A percentile compares a stretch with the other conserved stretches of the same genome.
phyloP scores from a whole-genome alignment of 129 eudicot species.

The Deinandra increscens region DNA sequence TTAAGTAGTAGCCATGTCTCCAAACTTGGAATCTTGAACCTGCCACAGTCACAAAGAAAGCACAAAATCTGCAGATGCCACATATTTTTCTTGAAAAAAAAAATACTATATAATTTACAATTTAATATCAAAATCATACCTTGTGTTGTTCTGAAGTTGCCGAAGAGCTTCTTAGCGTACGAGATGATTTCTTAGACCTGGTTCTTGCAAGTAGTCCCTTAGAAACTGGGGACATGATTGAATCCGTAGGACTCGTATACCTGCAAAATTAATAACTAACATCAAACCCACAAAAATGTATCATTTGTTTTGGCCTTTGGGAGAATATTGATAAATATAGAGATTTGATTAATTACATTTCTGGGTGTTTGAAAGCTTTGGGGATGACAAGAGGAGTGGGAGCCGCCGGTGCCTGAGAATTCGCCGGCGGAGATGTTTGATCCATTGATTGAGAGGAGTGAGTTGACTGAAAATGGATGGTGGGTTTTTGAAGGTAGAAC shows the following conservation, averaged over 20 bases:
- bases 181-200: constrained; percentile 26
- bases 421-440: constrained; percentile 8
- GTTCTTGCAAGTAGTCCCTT: constrained; percentile 34
- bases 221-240: constrained; percentile 74
- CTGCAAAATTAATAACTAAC: constrained; percentile 40
- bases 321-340: background rate
- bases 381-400: constrained; percentile 77
- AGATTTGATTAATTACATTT: constrained; percentile 57
- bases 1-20: background rate
- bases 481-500: background rate
- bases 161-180: constrained; percentile 33
- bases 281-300: background rate
- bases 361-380: constrained; percentile 68
- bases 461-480: constrained; percentile 15
- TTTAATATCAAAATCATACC: constrained; percentile 7
- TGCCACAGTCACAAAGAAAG: background rate
- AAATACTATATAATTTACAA: background rate
- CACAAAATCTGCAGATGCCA: too few relatives aligned
- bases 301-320: background rate
- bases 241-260: constrained; percentile 85
- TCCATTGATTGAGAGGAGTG: constrained; percentile 33
- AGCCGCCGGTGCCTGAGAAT: constrained; percentile 25
- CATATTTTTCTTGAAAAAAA: background rate
- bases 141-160: constrained; percentile 42
- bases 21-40: constrained; percentile 16